Conservation (phyloP, 176 grass and related monocot genomes). For the Bonia amplexicaulis region DNA sequence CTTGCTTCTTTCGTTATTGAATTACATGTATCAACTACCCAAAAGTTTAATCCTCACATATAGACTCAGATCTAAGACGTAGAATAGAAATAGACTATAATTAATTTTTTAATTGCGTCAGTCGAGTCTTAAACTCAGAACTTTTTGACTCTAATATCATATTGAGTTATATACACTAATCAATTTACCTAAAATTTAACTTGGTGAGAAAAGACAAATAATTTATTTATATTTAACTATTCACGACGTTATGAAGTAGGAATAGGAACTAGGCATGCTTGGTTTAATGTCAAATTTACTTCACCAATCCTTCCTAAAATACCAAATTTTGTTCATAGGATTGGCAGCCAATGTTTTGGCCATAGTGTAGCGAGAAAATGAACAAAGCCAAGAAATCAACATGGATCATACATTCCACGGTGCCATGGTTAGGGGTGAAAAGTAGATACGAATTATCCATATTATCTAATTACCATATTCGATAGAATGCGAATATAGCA, state of each 20-base stretch:
- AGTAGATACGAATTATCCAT: no score
- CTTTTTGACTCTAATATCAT: no score
- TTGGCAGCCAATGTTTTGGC: not conserved
- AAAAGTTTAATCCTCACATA: no score
- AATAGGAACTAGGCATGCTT: not conserved
- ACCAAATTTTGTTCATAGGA: not conserved
- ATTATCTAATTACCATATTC: no score
- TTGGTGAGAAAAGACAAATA: rapidly evolving
- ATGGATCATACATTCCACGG: not conserved
- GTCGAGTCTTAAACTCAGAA: rapidly evolving
- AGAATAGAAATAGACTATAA: no score
- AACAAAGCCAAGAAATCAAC: not conserved
- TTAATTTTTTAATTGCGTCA: no score
- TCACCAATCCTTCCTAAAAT: not conserved
- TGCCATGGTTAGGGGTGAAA: not conserved
- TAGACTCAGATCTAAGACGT: no score
- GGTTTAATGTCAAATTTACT: not conserved
- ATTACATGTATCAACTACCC: no score
- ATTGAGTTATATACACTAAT: no score
- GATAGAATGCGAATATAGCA: no score
- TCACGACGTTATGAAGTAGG: not conserved
- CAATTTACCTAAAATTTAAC: no score
- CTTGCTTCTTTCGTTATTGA: not conserved
- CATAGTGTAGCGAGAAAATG: not conserved
- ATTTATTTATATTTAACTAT: no score